Evolutionary conservation across 345 rosid genomes (phyloP).

Genomic region (Barbarea vulgaris): DNA sequence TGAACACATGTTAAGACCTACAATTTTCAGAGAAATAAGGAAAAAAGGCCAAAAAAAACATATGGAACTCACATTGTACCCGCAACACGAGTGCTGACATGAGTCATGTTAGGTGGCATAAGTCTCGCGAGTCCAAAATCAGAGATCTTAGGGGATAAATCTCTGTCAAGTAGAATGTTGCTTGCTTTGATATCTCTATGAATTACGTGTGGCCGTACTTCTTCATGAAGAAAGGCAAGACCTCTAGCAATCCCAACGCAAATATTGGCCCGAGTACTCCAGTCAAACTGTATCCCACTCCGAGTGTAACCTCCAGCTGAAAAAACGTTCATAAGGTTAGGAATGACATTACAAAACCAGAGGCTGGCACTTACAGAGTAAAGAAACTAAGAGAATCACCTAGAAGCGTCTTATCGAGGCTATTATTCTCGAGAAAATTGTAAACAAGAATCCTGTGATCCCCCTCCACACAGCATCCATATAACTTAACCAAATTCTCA

Average conservation of each 20-base stretch:
- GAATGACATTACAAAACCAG: conserved; percentile 8
- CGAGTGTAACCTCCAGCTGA: conserved; percentile 56
- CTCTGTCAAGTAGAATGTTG: conserved; percentile 84
- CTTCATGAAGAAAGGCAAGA: conserved; percentile 88
- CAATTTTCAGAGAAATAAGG: neutral
- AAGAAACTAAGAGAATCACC: conserved; percentile 49
- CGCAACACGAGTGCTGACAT: conserved; percentile 98
- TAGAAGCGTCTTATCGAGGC: conserved; percentile 85
- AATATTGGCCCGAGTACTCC: conserved; percentile 70
- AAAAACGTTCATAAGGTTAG: conserved; percentile 12
- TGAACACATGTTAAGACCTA: conserved; percentile 23
- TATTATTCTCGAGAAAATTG: conserved; percentile 84
- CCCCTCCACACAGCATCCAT: conserved; percentile 89
- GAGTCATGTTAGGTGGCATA: conserved; percentile 80
- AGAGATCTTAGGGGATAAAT: conserved; percentile 80
- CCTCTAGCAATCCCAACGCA: conserved; percentile 85
- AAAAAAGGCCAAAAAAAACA: neutral
- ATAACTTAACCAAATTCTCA: conserved; percentile 81
- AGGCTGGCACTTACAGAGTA: conserved; percentile 3
- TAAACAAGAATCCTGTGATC: conserved; percentile 85
- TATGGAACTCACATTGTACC: conserved; percentile 82
- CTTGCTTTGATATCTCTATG: conserved; percentile 99
- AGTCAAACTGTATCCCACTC: conserved; percentile 66
- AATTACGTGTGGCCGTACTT: conserved; percentile 71
- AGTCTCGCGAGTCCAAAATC: conserved; percentile 98